A percentile compares a stretch with the other conserved stretches of the same genome.
These are phyloP conservation scores for Austroboletus festivus DNA, from an alignment of 768 basidiomycete species.

Conservation along the genomic window DNA sequence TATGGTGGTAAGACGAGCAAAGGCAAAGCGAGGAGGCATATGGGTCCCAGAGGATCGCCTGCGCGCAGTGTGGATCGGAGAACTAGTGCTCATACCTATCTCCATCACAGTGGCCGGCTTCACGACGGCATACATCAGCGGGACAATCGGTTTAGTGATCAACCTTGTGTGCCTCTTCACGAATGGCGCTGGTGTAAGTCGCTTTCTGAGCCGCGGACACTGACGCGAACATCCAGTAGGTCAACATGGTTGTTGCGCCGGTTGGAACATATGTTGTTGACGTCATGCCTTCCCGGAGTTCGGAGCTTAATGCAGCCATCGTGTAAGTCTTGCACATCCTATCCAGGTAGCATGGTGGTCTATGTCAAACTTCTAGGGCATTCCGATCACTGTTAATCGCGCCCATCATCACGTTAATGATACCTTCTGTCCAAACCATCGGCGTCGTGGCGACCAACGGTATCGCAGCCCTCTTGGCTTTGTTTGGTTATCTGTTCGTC, in stretches of 20 bases:
- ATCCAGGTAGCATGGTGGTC: neutral
- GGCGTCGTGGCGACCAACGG: conserved; percentile 52
- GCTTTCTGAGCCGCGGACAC: too few species aligned
- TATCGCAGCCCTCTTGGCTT: conserved; percentile 42
- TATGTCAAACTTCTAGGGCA: conserved; percentile 6
- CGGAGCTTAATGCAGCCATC: conserved; percentile 59
- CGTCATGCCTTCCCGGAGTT: conserved; percentile 55
- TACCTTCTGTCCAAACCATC: conserved; percentile 46
- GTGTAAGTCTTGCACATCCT: conserved; percentile 39
- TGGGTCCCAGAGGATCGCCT: conserved; percentile 74
- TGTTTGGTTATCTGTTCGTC: conserved; percentile 54
- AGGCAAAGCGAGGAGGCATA: conserved; percentile 45
- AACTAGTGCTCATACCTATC: conserved; percentile 48
- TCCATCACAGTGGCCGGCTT: conserved; percentile 50
- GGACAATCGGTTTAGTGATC: conserved; percentile 46
- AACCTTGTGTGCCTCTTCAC: conserved; percentile 56
- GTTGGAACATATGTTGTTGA: conserved; percentile 58
- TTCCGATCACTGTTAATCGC: conserved; percentile 23
- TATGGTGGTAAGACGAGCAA: conserved; percentile 44
- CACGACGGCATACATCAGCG: conserved; percentile 48
- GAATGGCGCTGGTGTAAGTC: conserved; percentile 61
- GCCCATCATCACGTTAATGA: conserved; percentile 11
- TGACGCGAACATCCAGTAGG: conserved; percentile 32
- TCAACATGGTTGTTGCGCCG: conserved; percentile 55
- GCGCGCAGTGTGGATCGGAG: conserved; percentile 47